phyloP scores from a whole-genome alignment of 2,329 filamentous ascomycete genomes.

The Talaromyces atroroseus region DNA sequence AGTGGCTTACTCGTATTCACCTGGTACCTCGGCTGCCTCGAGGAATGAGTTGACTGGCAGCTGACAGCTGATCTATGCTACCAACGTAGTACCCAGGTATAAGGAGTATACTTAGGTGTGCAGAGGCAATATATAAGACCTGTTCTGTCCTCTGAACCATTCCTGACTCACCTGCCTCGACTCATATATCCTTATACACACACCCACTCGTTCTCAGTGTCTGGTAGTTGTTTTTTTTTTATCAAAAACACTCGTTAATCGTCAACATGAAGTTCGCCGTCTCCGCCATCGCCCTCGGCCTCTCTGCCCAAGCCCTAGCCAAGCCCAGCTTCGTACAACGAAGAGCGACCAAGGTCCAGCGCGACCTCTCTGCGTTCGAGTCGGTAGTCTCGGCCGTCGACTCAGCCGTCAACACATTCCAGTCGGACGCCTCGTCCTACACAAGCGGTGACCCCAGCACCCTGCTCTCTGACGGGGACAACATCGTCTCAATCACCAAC shows the following conservation, averaged over 20 bases:
- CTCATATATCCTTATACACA: not conserved
- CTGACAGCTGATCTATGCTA: conserved; percentile 4
- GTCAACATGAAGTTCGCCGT: conserved; percentile 15
- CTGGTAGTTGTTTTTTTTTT: conserved; percentile 6
- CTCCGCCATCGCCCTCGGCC: conserved; percentile 14
- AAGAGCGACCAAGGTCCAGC: conserved; percentile 8
- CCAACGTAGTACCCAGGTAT: too few species aligned
- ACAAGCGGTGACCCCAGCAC: conserved; percentile 18
- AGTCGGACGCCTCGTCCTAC: conserved; percentile 22
- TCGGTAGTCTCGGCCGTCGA: conserved; percentile 16
- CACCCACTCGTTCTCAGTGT: conserved; percentile 10
- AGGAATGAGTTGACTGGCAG: not conserved
- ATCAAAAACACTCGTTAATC: conserved; percentile 14
- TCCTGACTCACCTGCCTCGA: not conserved
- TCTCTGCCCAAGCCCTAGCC: conserved; percentile 12
- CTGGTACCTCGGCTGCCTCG: conserved; percentile 5
- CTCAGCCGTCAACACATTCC: conserved; percentile 18
- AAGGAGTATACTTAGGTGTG: not conserved
- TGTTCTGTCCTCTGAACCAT: not conserved
- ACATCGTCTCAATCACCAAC: conserved; percentile 22
- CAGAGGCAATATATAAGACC: conserved; percentile 8
- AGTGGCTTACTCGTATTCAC: not conserved
- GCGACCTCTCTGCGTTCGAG: conserved; percentile 12
- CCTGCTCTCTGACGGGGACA: conserved; percentile 19
- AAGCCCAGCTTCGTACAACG: conserved; percentile 11